These are phyloP conservation scores for Betula pendula DNA, from an alignment of 306 rosid genomes.

Conservation along the genomic window DNA sequence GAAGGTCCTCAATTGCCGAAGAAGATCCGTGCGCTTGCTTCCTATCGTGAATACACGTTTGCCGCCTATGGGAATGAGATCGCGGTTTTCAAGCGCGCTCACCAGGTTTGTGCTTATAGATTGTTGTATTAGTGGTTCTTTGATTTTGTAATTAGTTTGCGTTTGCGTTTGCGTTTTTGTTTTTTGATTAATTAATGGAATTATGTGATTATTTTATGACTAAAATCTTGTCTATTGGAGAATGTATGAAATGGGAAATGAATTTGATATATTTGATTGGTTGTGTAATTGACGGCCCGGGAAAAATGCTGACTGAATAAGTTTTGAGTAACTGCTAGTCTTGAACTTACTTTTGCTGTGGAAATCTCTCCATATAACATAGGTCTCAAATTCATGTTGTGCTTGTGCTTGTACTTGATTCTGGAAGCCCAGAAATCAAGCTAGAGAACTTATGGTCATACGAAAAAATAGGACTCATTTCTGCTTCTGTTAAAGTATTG, in stretches of 20 bases:
- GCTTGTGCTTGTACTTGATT: not conserved
- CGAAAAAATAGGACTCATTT: not conserved
- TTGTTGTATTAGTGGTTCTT: not conserved
- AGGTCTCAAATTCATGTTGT: not conserved
- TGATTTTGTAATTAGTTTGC: not conserved
- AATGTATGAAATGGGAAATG: not conserved
- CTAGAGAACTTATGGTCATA: not conserved
- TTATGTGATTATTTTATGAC: not conserved
- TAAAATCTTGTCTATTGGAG: not conserved
- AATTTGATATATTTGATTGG: not conserved
- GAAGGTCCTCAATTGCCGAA: constrained; percentile 82
- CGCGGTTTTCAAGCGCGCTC: constrained; percentile 79
- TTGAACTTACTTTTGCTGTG: not conserved
- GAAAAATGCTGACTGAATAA: not conserved
- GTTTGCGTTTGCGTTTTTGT: not conserved
- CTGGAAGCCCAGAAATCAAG: not conserved
- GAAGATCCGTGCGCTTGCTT: constrained; percentile 88
- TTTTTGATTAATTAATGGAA: not conserved
- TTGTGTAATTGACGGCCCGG: not conserved
- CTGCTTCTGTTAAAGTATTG: no score
- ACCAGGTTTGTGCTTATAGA: constrained; percentile 50
- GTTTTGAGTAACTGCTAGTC: not conserved
- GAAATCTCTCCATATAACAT: not conserved
- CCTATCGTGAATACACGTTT: constrained; percentile 76
- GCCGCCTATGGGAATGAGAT: constrained; percentile 68